Conservation (phyloP, 2,329 filamentous ascomycete species). For the Neophaeococcomyces aloes region DNA sequence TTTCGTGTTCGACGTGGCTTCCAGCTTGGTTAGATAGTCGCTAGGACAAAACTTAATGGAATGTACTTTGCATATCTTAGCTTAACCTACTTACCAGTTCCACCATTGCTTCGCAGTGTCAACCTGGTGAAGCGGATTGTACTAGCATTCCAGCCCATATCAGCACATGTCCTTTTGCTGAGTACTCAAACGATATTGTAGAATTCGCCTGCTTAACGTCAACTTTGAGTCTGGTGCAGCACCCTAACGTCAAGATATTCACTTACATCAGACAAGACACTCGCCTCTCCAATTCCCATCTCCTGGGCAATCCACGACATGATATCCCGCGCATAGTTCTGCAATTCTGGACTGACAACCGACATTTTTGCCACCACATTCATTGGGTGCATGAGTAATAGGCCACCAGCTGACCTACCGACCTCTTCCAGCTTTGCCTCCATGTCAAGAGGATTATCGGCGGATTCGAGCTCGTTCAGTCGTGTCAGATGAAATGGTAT, state of each 20-base stretch:
- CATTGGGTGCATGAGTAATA: conserved; percentile 23
- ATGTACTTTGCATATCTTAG: no score
- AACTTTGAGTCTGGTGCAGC: no score
- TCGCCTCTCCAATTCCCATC: conserved; percentile 24
- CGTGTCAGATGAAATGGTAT: conserved; percentile 13
- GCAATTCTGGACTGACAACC: conserved; percentile 12
- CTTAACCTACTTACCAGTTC: no score
- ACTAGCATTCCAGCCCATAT: conserved; percentile 11
- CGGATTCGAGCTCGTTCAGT: background rate
- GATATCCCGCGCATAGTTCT: conserved; percentile 15
- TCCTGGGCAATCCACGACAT: conserved; percentile 22
- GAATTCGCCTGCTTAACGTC: background rate
- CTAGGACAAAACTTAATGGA: no score
- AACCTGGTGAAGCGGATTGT: no score
- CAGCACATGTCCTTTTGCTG: conserved; percentile 6
- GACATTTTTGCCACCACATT: conserved; percentile 16
- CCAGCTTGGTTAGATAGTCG: no score
- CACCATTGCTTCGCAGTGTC: no score
- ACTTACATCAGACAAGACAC: conserved; percentile 21
- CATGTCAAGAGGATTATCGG: background rate
- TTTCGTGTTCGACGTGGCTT: no score
- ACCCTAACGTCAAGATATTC: no score
- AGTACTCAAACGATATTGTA: conserved; percentile 1
- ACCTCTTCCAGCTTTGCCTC: background rate
- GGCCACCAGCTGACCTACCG: conserved; percentile 19